Evolutionary conservation across 2,329 filamentous ascomycete genomes (phyloP), one percentile per base, ranked within the genome.

Genomic region (Cladophialophora bantiana): DNA sequence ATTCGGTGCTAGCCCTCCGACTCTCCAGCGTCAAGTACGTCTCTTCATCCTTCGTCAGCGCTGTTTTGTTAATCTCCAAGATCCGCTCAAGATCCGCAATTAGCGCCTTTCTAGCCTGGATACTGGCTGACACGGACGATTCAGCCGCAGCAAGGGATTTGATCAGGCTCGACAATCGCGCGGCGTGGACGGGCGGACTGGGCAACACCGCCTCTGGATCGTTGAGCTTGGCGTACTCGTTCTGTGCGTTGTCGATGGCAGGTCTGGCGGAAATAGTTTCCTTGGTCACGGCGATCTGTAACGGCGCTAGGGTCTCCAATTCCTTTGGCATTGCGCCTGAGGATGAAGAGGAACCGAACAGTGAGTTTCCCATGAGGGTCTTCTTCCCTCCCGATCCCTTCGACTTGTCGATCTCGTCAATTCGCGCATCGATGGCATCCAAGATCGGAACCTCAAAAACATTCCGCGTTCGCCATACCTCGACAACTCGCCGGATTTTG

Each of bases 81-180:
- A 98, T 83, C 75, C 91, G 93, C 79, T 97, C 93, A 4, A 99
- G 83, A 0, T 89, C 93, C 34, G 86, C 85, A 42, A 98, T 89
- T 34, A 99, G 84, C 9, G 88, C 86, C 71, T 88, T 87, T 13
- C 95, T 89, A 1, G 93, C 92, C 76, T 94, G 94, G 76, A 99
- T 92, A 72, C 91, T 92, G 74, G 97, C 93, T 1, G 91, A 89
- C 1, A 98, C 91, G 0, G 94, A 93, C 62, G 88, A 92, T 78
- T 99, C 94, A 3, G 95, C 95, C 70, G 88, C 92, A 20, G 93
- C 92, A 18, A 99, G 85, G 6, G 89, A 91, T 81, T 95, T 97
- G 62, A 98, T 85, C n/a, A 99, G 84, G 2, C 92, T 91, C 71
- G 92, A 94, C 7, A 99, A 86, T 34, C 93, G 90, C 13, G 94